Conservation (phyloP, 2,329 filamentous ascomycete species). For the Rhinocladiella similis region DNA sequence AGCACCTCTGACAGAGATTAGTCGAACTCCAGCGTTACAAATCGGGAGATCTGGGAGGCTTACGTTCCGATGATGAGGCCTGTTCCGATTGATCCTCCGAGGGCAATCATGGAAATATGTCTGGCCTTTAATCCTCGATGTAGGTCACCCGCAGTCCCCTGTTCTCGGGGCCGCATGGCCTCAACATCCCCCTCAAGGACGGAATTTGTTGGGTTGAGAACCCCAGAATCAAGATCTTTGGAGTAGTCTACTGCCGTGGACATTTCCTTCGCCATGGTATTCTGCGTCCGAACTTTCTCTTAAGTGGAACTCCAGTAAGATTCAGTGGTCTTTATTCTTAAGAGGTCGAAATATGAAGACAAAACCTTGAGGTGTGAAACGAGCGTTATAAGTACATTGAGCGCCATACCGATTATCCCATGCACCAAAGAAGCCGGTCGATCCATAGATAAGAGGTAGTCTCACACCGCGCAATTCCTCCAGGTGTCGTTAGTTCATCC, state of each 20-base stretch:
- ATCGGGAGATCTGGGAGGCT: not conserved
- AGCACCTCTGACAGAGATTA: not conserved
- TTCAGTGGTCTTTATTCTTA: not conserved
- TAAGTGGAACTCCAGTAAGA: not conserved
- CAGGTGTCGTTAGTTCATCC: not conserved
- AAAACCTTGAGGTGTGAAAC: not conserved
- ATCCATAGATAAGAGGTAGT: too few relatives aligned
- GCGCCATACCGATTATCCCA: not conserved
- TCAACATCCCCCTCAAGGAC: not conserved
- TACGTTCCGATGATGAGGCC: not conserved
- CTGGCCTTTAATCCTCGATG: not conserved
- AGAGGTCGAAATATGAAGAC: not conserved
- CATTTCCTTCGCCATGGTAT: not conserved
- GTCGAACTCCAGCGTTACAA: not conserved
- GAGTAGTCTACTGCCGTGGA: not conserved
- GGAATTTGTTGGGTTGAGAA: not conserved
- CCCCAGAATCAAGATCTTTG: not conserved
- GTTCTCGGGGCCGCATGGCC: not conserved
- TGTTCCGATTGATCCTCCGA: not conserved
- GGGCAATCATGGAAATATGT: not conserved
- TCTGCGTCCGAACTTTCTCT: not conserved
- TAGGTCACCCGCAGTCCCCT: not conserved
- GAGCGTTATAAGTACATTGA: not conserved
- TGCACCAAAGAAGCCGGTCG: too few relatives aligned
- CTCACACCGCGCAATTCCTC: not conserved